A percentile compares a stretch with the other conserved stretches of the same genome.
Evolutionary conservation across 106 monocot genomes (phyloP).

Genomic region (Acorus calamus): DNA sequence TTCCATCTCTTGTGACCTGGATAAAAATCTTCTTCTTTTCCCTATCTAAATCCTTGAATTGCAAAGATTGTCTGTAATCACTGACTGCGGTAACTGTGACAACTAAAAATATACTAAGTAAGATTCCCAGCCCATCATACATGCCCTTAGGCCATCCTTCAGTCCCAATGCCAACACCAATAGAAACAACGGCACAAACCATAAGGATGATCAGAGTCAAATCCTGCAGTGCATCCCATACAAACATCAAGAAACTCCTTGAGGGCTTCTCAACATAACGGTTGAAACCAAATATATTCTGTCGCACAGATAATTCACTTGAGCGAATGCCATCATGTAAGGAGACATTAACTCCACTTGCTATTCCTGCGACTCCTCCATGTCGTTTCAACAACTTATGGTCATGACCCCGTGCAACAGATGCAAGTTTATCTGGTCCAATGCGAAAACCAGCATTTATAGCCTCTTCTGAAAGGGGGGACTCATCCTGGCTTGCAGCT

Average conservation of each 20-base stretch:
- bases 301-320: slow-evolving; percentile 43
- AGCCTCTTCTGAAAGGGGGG: slow-evolving; percentile 26
- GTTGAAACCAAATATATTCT: slow-evolving; percentile 64
- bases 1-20: slow-evolving; percentile 16
- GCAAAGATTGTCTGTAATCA: slow-evolving; percentile 19
- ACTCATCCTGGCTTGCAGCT: slow-evolving; percentile 24
- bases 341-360: slow-evolving; percentile 37
- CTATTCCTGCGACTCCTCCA: slow-evolving; percentile 62
- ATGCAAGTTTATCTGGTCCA: slow-evolving; percentile 69
- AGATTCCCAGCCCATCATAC: slow-evolving; percentile 20
- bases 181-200: slow-evolving; percentile 8
- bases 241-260: slow-evolving; percentile 79
- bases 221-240: slow-evolving; percentile 30
- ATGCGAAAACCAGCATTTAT: slow-evolving; percentile 55
- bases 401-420: slow-evolving; percentile 59
- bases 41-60: slow-evolving; percentile 22
- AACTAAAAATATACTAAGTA: slow-evolving; percentile 14
- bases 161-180: slow-evolving; percentile 10
- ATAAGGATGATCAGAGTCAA: slow-evolving; percentile 8
- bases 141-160: slow-evolving; percentile 26
- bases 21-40: slow-evolving; percentile 24
- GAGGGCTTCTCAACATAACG: slow-evolving; percentile 75
- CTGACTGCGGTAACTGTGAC: slow-evolving; percentile 21
- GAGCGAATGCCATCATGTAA: slow-evolving; percentile 41
- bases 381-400: slow-evolving; percentile 33